Conservation (phyloP, 139 green algal genomes). For the Raphidocelis subcapitata region DNA sequence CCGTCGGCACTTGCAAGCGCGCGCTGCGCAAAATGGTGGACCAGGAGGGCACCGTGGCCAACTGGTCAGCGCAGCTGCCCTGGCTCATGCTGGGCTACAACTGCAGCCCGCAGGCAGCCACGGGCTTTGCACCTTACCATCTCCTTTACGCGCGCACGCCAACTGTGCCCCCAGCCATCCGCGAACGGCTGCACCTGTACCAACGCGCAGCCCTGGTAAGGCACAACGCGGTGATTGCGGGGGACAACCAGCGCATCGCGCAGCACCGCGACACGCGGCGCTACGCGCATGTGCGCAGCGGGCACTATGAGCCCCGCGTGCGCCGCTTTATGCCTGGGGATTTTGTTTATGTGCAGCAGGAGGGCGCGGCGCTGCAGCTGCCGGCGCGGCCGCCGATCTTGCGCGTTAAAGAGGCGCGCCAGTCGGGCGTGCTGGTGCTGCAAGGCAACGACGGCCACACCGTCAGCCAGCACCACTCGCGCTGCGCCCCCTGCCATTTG, state of each 20-base stretch:
- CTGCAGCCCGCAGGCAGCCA: conserved; percentile 21
- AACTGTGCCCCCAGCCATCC: conserved; percentile 13
- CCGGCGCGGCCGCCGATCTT: not conserved
- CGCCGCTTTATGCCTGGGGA: conserved; percentile 14
- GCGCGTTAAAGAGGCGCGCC: conserved; percentile 4
- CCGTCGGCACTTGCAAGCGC: conserved; percentile 28
- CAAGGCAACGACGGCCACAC: not conserved
- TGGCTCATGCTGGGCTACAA: conserved; percentile 37
- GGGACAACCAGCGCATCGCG: conserved; percentile 31
- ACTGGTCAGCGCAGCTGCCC: conserved; percentile 23
- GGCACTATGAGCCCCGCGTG: conserved; percentile 2
- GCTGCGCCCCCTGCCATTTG: conserved; percentile 6
- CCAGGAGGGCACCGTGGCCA: not conserved
- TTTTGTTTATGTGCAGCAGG: conserved; percentile 16
- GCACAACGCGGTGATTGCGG: not conserved
- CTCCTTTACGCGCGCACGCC: conserved; percentile 22
- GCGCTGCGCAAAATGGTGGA: conserved; percentile 29
- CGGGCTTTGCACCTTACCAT: conserved; percentile 16
- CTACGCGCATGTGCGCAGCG: conserved; percentile 12
- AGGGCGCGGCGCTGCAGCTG: conserved; percentile 5
- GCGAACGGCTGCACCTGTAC: conserved; percentile 8
- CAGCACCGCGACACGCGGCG: conserved; percentile 17
- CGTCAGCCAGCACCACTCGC: not conserved
- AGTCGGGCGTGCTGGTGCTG: not conserved
- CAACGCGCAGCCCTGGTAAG: conserved; percentile 1